A percentile compares a stretch with the other conserved stretches of the same genome.
These are phyloP conservation scores for Aspergillus ochraceoroseus DNA, from an alignment of 2,329 filamentous ascomycete genomes.

Conservation along the genomic window DNA sequence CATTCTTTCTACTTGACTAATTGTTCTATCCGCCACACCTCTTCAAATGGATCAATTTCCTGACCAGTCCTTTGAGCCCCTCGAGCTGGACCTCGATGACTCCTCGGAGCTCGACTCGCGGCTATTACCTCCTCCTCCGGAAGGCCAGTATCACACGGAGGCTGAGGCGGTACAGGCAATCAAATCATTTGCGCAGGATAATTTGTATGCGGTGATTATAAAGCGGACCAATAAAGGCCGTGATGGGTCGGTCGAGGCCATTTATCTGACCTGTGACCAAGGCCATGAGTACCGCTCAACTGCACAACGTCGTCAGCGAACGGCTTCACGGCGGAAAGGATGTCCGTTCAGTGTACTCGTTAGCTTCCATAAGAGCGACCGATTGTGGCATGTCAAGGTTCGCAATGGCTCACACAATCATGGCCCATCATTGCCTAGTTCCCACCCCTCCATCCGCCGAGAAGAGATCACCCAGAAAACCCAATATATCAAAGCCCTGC, in stretches of 20 bases:
- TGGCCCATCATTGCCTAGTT: slow-evolving; percentile 8
- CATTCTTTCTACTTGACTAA: too few species aligned
- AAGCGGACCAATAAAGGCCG: slow-evolving; percentile 15
- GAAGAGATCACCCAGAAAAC: slow-evolving; percentile 13
- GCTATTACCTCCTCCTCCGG: slow-evolving; percentile 9
- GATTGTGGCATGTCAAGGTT: slow-evolving; percentile 12
- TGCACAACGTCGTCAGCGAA: slow-evolving; percentile 10
- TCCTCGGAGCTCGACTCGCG: not conserved
- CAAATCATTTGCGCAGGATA: slow-evolving; percentile 9
- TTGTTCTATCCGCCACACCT: too few species aligned
- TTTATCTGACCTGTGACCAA: slow-evolving; percentile 15
- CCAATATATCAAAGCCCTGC: slow-evolving; percentile 13
- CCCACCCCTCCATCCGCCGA: slow-evolving; percentile 11
- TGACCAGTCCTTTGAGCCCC: not conserved
- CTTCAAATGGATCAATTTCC: not conserved
- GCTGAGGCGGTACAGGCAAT: slow-evolving; percentile 11
- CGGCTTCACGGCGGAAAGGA: slow-evolving; percentile 8
- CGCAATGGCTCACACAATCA: slow-evolving; percentile 11
- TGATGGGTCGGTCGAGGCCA: slow-evolving; percentile 10
- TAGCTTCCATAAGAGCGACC: slow-evolving; percentile 12
- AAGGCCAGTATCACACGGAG: slow-evolving; percentile 9
- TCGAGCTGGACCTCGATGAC: not conserved
- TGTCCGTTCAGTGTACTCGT: slow-evolving; percentile 13
- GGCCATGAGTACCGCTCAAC: slow-evolving; percentile 11
- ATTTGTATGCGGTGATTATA: slow-evolving; percentile 12